Percentiles rank a stretch among this genome's conserved stretches.
Evolutionary conservation across 1,284 basidiomycete species (phyloP).

Genomic region (Papiliotrema laurentii): DNA sequence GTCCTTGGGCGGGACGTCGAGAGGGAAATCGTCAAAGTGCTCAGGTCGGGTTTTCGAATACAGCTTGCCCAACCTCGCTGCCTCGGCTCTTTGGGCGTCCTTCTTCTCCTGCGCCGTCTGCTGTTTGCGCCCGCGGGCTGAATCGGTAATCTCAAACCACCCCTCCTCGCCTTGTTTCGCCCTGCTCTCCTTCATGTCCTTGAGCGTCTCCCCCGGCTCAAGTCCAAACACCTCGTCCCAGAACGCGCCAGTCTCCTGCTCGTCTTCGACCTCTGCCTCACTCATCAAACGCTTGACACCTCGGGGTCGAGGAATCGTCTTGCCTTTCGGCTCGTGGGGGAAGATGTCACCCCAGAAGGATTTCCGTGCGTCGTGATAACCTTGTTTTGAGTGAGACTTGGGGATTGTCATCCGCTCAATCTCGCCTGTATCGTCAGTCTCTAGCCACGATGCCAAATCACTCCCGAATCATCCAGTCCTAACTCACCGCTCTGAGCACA

Average conservation of each 20-base stretch:
- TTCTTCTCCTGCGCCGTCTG: constrained; percentile 2
- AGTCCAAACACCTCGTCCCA: not conserved
- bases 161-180: constrained; percentile 1
- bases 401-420: constrained; percentile 88
- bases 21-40: not conserved
- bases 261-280: not conserved
- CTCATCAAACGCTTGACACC: constrained; percentile 16
- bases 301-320: constrained; percentile 58
- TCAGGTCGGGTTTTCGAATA: not conserved
- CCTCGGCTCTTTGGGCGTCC: not conserved
- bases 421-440: constrained; percentile 57
- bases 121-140: constrained; percentile 10
- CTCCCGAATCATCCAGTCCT: constrained; percentile 1
- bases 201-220: not conserved
- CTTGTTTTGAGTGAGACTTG: constrained; percentile 87
- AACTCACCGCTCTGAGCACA: constrained; percentile 73
- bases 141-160: not conserved
- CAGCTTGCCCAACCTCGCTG: not conserved
- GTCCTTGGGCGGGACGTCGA: not conserved
- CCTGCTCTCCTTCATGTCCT: constrained; percentile 1
- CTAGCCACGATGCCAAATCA: not conserved
- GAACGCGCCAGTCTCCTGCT: too few species aligned
- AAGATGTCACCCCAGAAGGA: constrained; percentile 91
- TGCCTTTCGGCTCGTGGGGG: constrained; percentile 75
- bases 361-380: constrained; percentile 93